These are phyloP conservation scores for Aspergillus eucalypticola DNA, from an alignment of 2,329 filamentous ascomycete species.

Conservation along the genomic window DNA sequence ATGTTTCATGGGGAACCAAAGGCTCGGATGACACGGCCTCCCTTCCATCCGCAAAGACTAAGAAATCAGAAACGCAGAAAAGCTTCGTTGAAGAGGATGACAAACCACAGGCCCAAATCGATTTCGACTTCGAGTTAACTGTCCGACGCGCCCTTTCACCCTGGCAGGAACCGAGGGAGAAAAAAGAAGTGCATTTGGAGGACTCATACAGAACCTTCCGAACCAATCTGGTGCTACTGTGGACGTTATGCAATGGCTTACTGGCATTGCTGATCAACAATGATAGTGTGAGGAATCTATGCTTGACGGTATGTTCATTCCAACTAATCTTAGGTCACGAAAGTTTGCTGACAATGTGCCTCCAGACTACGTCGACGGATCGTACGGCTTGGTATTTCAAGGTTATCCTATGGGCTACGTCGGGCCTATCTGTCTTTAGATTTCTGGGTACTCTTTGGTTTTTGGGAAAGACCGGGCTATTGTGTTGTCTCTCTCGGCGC, in stretches of 20 bases:
- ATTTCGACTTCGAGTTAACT: conserved; percentile 92
- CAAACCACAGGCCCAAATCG: conserved; percentile 95
- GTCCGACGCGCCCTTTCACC: conserved; percentile 90
- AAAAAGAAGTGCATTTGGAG: conserved; percentile 83
- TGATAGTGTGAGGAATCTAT: conserved; percentile 78
- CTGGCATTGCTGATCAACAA: conserved; percentile 87
- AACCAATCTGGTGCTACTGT: conserved; percentile 88
- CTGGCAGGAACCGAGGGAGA: conserved; percentile 72
- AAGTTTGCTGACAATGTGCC: background rate
- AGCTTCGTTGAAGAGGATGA: conserved; percentile 92
- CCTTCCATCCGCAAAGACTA: conserved; percentile 82
- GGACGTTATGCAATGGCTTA: conserved; percentile 92
- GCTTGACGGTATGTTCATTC: conserved; percentile 73
- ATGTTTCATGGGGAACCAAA: conserved; percentile 99
- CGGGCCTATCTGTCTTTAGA: conserved; percentile 76
- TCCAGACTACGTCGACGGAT: conserved; percentile 64
- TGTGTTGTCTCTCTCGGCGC: conserved; percentile 91
- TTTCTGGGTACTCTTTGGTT: conserved; percentile 95
- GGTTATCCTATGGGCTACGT: conserved; percentile 85
- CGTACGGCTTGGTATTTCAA: conserved; percentile 92
- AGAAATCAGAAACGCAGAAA: conserved; percentile 73
- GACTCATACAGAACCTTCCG: conserved; percentile 99
- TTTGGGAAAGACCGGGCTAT: conserved; percentile 88
- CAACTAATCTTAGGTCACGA: conserved; percentile 6
- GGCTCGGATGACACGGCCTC: conserved; percentile 94